phyloP scores from a whole-genome alignment of 2,329 filamentous ascomycete genomes.

The Dothistroma septosporum region DNA sequence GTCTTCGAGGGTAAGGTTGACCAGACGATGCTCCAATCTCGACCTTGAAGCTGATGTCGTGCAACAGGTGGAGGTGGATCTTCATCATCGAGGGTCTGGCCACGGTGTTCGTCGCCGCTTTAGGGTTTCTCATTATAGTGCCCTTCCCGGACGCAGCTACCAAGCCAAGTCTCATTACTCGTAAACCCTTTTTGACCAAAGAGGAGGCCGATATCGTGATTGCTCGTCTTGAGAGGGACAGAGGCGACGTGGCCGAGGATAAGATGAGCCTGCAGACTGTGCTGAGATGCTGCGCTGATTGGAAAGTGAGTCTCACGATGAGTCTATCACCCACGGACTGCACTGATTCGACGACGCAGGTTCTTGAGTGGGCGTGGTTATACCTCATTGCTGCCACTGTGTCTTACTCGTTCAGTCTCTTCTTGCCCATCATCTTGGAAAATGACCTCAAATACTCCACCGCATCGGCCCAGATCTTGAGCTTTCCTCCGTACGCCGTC shows the following conservation, averaged over 20 bases:
- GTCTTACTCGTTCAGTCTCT: constrained; percentile 37
- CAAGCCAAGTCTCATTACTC: constrained; percentile 17
- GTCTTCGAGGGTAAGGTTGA: constrained; percentile 38
- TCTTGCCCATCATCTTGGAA: constrained; percentile 39
- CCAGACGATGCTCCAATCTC: too few relatives aligned
- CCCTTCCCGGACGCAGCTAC: constrained; percentile 27
- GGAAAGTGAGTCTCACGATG: constrained; percentile 28
- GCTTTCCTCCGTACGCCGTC: constrained; percentile 34
- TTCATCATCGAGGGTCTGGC: constrained; percentile 46
- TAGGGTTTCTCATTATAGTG: constrained; percentile 33
- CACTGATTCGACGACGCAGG: constrained; percentile 17
- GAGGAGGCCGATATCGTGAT: constrained; percentile 29
- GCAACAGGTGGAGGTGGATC: constrained; percentile 40
- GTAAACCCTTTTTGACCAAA: constrained; percentile 21
- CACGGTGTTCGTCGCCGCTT: constrained; percentile 35
- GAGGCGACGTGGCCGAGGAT: constrained; percentile 35
- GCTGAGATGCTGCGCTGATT: constrained; percentile 33
- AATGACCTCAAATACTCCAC: constrained; percentile 37
- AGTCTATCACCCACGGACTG: neutral
- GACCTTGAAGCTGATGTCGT: neutral
- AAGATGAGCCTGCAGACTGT: constrained; percentile 20
- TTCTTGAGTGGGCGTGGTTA: constrained; percentile 35
- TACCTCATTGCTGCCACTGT: constrained; percentile 28
- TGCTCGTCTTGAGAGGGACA: constrained; percentile 36
- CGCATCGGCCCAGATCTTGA: constrained; percentile 33